A percentile compares a stretch with the other conserved stretches of the same genome.
Conservation (phyloP, 140 eudicot genomes). For the Flaveria floridana region DNA sequence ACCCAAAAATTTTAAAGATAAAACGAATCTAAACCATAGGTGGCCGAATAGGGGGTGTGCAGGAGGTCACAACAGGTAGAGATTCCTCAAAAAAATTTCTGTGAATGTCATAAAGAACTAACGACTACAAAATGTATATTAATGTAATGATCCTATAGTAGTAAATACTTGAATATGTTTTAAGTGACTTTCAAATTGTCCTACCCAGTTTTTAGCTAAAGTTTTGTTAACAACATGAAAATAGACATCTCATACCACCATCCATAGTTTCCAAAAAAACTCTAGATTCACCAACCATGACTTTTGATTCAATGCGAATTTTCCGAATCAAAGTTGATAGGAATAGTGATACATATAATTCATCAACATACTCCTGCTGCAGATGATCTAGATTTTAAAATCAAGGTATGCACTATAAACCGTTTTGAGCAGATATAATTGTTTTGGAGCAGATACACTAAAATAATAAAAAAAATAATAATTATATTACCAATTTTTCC, state of each 20-base stretch:
- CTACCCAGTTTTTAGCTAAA: background rate
- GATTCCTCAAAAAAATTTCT: background rate
- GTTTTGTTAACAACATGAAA: background rate
- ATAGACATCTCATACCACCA: slow-evolving; percentile 4
- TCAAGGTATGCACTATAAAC: background rate
- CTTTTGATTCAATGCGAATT: background rate
- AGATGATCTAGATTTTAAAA: background rate
- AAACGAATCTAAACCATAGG: background rate
- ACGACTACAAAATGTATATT: background rate
- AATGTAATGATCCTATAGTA: background rate
- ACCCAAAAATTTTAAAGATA: background rate
- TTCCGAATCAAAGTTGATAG: background rate
- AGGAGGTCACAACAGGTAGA: background rate
- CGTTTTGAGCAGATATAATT: background rate
- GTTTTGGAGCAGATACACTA: background rate
- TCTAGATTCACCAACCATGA: background rate
- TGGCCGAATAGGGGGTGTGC: background rate
- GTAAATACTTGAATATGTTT: background rate
- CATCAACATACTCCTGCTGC: background rate
- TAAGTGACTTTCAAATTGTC: background rate
- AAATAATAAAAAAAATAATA: background rate
- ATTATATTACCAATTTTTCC: background rate
- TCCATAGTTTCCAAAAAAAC: background rate
- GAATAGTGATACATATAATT: background rate
- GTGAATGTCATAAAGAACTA: background rate